A percentile compares a stretch with the other conserved stretches of the same genome.
Evolutionary conservation across 208 protist species (phyloP).

Genomic region (Leishmania martiniquensis): DNA sequence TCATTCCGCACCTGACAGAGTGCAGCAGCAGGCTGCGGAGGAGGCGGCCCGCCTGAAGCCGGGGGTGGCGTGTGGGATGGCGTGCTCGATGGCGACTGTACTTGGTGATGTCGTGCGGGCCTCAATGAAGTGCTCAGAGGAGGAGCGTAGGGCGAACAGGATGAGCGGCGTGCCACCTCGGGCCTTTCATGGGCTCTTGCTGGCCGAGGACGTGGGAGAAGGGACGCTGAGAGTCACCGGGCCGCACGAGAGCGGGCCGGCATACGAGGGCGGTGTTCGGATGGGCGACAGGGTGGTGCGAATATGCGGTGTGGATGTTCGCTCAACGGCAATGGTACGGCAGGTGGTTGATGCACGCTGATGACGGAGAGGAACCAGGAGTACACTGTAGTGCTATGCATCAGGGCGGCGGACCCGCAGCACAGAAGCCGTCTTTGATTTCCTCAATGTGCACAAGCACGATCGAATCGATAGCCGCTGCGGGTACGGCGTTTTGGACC

Average conservation of each 20-base stretch:
- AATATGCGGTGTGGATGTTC: conserved; percentile 36
- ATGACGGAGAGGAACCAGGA: conserved; percentile 32
- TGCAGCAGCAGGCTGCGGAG: conserved; percentile 6
- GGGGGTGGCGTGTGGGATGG: not conserved
- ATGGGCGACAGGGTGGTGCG: conserved; percentile 47
- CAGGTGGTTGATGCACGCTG: conserved; percentile 36
- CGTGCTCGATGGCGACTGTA: too few species aligned
- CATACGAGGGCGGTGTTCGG: conserved; percentile 57
- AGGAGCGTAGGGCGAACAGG: conserved; percentile 39
- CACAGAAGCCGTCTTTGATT: conserved; percentile 43
- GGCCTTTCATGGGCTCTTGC: conserved; percentile 61
- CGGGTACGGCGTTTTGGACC: too few species aligned
- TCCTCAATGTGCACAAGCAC: conserved; percentile 47
- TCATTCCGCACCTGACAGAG: too few species aligned
- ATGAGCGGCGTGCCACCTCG: conserved; percentile 26
- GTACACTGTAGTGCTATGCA: conserved; percentile 48
- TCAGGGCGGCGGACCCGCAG: conserved; percentile 57
- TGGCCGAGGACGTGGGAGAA: conserved; percentile 35
- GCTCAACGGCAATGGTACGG: conserved; percentile 35
- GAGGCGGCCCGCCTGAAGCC: conserved; percentile 3
- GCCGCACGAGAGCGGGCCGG: conserved; percentile 44
- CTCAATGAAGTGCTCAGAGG: too few species aligned
- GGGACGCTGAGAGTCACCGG: conserved; percentile 39
- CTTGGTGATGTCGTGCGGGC: too few species aligned
- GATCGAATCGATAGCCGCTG: conserved; percentile 37